phyloP scores from a whole-genome alignment of 495 filamentous ascomycete species.

The Annulohypoxylon nitens region DNA sequence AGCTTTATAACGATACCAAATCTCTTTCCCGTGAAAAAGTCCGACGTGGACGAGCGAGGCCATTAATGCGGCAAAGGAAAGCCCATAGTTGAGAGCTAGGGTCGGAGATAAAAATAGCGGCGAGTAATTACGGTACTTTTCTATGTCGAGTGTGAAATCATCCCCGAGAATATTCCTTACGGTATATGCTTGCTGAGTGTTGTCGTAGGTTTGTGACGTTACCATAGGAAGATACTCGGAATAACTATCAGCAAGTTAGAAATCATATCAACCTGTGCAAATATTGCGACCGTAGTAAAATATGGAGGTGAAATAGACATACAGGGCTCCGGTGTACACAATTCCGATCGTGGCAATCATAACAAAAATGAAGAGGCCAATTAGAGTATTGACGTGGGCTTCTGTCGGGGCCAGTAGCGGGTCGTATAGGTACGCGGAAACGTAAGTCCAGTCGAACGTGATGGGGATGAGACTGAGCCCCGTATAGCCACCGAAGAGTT shows the following conservation, averaged over 20 bases:
- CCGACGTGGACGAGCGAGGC: conserved; percentile 67
- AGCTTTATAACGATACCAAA: conserved; percentile 64
- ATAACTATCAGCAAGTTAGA: conserved; percentile 43
- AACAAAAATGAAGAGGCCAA: conserved; percentile 68
- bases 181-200: conserved; percentile 65
- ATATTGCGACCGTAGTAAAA: conserved; percentile 54
- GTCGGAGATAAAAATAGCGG: conserved; percentile 73
- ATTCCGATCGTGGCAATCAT: conserved; percentile 66
- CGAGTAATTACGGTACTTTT: conserved; percentile 69
- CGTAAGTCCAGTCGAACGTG: conserved; percentile 75
- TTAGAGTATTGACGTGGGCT: conserved; percentile 67
- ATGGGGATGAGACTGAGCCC: conserved; percentile 72
- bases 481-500: conserved; percentile 71
- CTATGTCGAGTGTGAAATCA: conserved; percentile 65
- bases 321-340: conserved; percentile 66
- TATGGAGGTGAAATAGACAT: conserved; percentile 45
- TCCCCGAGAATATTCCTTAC: conserved; percentile 67
- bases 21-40: conserved; percentile 68
- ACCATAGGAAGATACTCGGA: conserved; percentile 51
- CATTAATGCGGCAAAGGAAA: conserved; percentile 71
- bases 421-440: conserved; percentile 69
- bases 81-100: conserved; percentile 69
- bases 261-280: not conserved
- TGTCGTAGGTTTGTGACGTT: conserved; percentile 70
- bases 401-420: conserved; percentile 71